phyloP scores from a whole-genome alignment of 2,329 filamentous ascomycete genomes.

The Penicillium sclerotiorum region DNA sequence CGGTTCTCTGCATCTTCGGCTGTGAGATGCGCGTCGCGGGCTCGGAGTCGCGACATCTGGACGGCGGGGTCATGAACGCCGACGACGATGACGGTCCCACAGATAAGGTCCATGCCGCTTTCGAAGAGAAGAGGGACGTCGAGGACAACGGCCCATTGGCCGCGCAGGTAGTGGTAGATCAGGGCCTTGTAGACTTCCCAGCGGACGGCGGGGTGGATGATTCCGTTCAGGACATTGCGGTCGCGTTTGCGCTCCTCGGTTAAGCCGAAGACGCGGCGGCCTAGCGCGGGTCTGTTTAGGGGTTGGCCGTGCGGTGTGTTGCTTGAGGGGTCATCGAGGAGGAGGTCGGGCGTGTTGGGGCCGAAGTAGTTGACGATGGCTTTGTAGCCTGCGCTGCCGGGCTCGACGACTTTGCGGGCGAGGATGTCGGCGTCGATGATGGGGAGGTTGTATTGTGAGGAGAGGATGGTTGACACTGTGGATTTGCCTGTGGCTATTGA shows the following conservation, averaged over 20 bases:
- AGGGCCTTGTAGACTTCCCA: slow-evolving; percentile 77
- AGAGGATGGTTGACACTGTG: slow-evolving; percentile 84
- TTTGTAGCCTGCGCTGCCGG: slow-evolving; percentile 80
- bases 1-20: slow-evolving; percentile 86
- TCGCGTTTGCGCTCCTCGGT: slow-evolving; percentile 70
- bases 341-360: slow-evolving; percentile 80
- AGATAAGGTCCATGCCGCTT: slow-evolving; percentile 79
- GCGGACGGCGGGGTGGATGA: slow-evolving; percentile 90
- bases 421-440: slow-evolving; percentile 93
- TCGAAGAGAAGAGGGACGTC: slow-evolving; percentile 94
- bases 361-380: slow-evolving; percentile 82
- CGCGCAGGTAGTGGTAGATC: slow-evolving; percentile 70
- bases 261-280: slow-evolving; percentile 81
- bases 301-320: slow-evolving; percentile 51
- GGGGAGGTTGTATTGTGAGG: slow-evolving; percentile 76
- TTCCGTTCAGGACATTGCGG: slow-evolving; percentile 77
- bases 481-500: slow-evolving; percentile 99
- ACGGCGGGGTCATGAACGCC: slow-evolving; percentile 76
- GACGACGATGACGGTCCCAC: slow-evolving; percentile 83
- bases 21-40: slow-evolving; percentile 74
- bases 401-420: slow-evolving; percentile 91
- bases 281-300: slow-evolving; percentile 83
- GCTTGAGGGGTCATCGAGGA: slow-evolving; percentile 59
- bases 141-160: slow-evolving; percentile 85
- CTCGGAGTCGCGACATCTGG: slow-evolving; percentile 78